Base-by-base conservation (phyloP, 176 grass and related monocot genomes). In the Aechmea fasciata region DNA sequence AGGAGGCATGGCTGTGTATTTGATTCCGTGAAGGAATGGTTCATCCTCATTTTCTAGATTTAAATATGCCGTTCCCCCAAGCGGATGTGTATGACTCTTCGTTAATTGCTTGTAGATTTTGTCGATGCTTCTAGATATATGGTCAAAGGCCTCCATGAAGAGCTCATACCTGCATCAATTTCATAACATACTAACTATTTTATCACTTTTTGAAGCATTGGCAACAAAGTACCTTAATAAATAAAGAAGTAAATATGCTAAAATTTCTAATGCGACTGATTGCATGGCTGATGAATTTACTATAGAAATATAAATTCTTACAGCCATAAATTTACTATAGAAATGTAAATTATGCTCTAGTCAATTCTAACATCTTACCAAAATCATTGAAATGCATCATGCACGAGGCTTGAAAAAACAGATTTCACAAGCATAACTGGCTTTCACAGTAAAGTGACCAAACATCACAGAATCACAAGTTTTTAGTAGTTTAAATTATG, bases 11-110 rank as follows among this genome's bases (percentile, higher is more conserved):
- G 89, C 89, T 71, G 93, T 97, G 77, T 97, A 97, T 71, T 92
- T 97, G 79, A 97, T 97, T 50, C 93, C 93, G 73, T 97, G 79
- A 13, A 92, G 51, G 79, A 87, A 97, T 65, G 93, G 93, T 23
- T 97, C 93, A 1, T 97, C 93, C 79, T 97, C 93, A 83, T 97
- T 97, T 87, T 97, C 93, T 33, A 97, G 78, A 75, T 97, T 97
- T 65, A 97, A 80, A 78, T 97, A 97, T 49, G 93, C 81, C 79
- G 93, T 97, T 53, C 93, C 93, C 67, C 93, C 93, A 71, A 97
- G 93, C 52, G 84, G 93, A 83, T 97, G 89, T 26, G 93, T 97
- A 51, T 89, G 84, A 78, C 93, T 92, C 83, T 87, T 97, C 64
- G 93, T 97, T 77, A 97, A 79, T 61, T 97, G 89, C 65, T 97